Base-by-base conservation (phyloP, 2,329 filamentous ascomycete genomes). In the Lachnellula cervina region DNA sequence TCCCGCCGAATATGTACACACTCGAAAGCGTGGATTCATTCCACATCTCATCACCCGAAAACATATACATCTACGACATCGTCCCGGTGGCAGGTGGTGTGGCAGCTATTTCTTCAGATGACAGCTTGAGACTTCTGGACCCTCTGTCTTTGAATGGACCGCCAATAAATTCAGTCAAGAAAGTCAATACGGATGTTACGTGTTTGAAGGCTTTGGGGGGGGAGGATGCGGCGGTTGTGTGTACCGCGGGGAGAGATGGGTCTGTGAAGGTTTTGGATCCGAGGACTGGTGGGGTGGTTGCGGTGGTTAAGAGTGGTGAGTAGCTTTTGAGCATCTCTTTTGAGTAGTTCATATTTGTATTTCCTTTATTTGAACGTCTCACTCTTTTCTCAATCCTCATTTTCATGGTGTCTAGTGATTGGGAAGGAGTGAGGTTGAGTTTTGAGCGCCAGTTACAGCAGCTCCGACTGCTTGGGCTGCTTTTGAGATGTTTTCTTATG, bases 211-310 rank as follows among this genome's bases (percentile, higher is more conserved):
- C 79, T 1, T 79, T 82, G 5, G 71, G 70, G 19, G 76, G 76
- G 28, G 78, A 77, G 4, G 58, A 55, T 28, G 54, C 40, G 14
- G 54, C 59, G 17, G 67, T 85, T 19, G 75, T 90, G 5, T 82
- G 81, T 57, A 91, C 88, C 0, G 82, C 87, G 0, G 89, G 89
- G 47, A 81, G 87, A 68, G 85, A 91, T 67, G 88, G 89, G 7
- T 32, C n/a, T 21, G 44, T 47, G 13, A 25, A 74, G 77, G 8
- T 79, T 90, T 11, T 79, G 75, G 87, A 90, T 72, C 66, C 85
- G 61, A 77, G 86, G 57, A 58, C 76, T 78, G 69, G 70, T 69
- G 64, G 77, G 72, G 81, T 71, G 62, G 76, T 72, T 46, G 59
- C 62, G 17, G 59, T 67, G 43, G 69, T 73, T 38, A 65, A 66